Percentiles rank a stretch among this genome's conserved stretches.
Evolutionary conservation across 202 grass and related monocot genomes (phyloP).

Genomic region (Carex sylvatica): DNA sequence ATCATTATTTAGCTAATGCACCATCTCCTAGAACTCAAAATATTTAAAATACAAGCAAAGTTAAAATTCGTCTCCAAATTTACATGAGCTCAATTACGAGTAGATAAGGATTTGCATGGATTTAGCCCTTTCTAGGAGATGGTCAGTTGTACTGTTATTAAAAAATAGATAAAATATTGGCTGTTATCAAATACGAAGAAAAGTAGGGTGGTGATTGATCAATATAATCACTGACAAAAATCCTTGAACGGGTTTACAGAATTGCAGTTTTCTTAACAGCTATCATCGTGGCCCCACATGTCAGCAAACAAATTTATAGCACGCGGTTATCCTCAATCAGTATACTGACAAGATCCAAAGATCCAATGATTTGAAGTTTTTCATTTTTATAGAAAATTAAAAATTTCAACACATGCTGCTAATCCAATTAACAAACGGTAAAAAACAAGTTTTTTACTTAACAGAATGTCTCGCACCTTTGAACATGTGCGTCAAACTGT

Average conservation of each 20-base stretch:
- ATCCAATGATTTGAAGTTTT: background rate
- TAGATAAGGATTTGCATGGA: background rate
- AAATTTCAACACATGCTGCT: background rate
- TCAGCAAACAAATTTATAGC: background rate
- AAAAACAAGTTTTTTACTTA: background rate
- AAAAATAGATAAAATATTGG: background rate
- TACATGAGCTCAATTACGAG: background rate
- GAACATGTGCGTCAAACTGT: background rate
- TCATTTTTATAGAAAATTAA: background rate
- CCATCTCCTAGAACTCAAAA: background rate
- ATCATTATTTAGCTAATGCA: background rate
- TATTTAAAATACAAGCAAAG: background rate
- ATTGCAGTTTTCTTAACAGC: background rate
- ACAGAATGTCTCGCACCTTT: background rate
- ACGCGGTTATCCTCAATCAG: background rate
- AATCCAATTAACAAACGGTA: background rate
- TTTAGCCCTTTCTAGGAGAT: background rate
- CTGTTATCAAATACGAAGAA: background rate
- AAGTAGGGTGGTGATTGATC: background rate
- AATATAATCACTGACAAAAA: background rate
- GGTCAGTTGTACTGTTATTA: background rate
- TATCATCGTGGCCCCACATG: background rate
- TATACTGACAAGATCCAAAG: constrained; percentile 4
- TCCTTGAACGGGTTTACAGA: background rate
- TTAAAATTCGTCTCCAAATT: background rate